phyloP scores from a whole-genome alignment of 1,284 basidiomycete genomes.

The Ustilago tritici region DNA sequence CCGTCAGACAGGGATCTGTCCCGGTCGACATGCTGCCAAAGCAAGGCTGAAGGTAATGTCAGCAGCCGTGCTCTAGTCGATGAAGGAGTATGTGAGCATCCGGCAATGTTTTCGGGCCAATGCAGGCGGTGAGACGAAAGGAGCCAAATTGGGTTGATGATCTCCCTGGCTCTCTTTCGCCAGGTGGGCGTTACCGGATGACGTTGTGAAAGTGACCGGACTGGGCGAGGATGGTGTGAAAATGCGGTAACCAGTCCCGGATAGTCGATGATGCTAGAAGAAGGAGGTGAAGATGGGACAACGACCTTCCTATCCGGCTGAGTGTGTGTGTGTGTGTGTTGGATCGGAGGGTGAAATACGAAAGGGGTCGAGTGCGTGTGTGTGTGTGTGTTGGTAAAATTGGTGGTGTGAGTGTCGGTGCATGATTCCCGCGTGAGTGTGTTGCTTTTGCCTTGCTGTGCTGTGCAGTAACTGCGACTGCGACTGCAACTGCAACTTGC shows the following conservation, averaged over 20 bases:
- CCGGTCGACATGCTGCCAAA: conserved; percentile 29
- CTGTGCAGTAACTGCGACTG: neutral
- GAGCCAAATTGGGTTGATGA: neutral
- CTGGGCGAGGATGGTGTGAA: neutral
- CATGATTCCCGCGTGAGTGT: conserved; percentile 5
- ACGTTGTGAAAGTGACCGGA: neutral
- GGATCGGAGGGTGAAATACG: neutral
- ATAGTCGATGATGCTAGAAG: neutral
- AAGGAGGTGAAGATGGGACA: neutral
- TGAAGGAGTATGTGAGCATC: neutral
- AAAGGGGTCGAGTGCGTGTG: neutral
- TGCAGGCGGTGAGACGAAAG: neutral
- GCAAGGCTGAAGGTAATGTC: neutral
- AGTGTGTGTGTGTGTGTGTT: neutral
- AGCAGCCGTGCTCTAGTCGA: conserved; percentile 1
- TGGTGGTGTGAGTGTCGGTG: conserved; percentile 5
- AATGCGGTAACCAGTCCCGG: neutral
- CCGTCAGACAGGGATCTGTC: conserved; percentile 5
- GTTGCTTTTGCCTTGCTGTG: conserved; percentile 13
- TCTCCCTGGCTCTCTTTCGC: too few species aligned
- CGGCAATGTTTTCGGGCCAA: neutral
- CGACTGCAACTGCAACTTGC: neutral
- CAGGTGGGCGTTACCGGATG: neutral
- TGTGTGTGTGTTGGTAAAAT: conserved; percentile 4
- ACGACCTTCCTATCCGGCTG: neutral